These are phyloP conservation scores for Pichia manshurica DNA, from an alignment of 805 yeast species.

Conservation along the genomic window DNA sequence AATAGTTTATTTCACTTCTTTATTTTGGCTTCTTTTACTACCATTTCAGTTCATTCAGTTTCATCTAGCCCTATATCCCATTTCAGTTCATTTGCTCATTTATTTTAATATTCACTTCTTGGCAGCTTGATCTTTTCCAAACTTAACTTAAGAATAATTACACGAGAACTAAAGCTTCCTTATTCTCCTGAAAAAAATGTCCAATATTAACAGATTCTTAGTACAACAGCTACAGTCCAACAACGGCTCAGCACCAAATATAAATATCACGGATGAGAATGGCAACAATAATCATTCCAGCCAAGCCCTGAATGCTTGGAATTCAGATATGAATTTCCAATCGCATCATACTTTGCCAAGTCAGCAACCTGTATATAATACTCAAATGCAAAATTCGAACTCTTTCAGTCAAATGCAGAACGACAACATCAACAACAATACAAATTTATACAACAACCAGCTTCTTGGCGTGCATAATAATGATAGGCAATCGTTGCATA, in stretches of 20 bases:
- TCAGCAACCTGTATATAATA: conserved; percentile 4
- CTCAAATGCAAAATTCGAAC: conserved; percentile 9
- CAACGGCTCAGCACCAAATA: not conserved
- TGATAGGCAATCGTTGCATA: no score
- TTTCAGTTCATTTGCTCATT: not conserved
- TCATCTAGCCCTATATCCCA: no score
- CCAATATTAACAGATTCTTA: conserved; percentile 4
- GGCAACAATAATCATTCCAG: not conserved
- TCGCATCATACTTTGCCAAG: not conserved
- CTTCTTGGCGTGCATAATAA: not conserved
- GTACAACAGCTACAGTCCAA: conserved; percentile 4
- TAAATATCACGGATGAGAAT: not conserved
- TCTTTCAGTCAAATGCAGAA: conserved; percentile 7
- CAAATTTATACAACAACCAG: not conserved
- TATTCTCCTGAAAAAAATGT: no score
- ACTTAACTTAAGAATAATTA: no score
- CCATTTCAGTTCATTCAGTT: no score
- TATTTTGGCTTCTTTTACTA: no score
- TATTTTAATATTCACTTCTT: not conserved
- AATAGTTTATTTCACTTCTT: no score
- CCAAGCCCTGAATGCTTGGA: not conserved
- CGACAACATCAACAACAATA: conserved; percentile 1
- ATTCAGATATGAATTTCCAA: not conserved
- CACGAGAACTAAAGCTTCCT: no score
- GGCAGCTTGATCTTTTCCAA: not conserved